Base-by-base conservation (phyloP, 164 flowering plant genomes). In the Aristolochia californica region DNA sequence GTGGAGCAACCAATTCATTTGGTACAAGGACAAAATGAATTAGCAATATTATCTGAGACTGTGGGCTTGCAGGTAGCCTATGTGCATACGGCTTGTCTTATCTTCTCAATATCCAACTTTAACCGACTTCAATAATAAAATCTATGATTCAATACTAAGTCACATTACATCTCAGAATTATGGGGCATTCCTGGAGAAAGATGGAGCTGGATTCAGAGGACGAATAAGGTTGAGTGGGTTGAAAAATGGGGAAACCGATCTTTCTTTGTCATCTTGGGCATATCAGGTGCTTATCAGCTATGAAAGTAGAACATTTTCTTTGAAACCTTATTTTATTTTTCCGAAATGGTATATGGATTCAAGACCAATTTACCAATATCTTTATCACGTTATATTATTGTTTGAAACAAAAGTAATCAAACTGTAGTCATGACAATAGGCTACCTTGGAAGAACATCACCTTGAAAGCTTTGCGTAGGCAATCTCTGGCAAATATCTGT, bases 181-280 rank as follows among this genome's bases (percentile, higher is more conserved):
- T 74, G 97, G 96, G 50, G 95, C 95, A 53, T 86, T 80, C 66
- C 48, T 84, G 48, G 98, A 91, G 83, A 83, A 72, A 77, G 98
- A 91, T 77, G 98, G 95, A 48, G 98, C 80, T 48, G 98, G 98
- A 20, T 76, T 91, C 60, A 84, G 61, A 68, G 98, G 98, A 60
- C 71, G 71, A 51, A 60, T 78, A 30, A 80, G 74, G 62, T 74
- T 91, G 44, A 75, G 79, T 38, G 93, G 96, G 25, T 71, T 79
- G 45, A 78, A 62, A 68, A 67, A 64, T 62, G 95, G 88, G 21
- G 95, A 83, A 60, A 60, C 82, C 43, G 74, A 88, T 67, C 83
- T 91, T 25, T 76, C 88, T 16, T 60, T 68, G 26, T 71, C 66
- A 43, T 56, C 47, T 27, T 88, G 96, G 96, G 81, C 88, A 48